Evolutionary conservation across 1,139 yeast genomes (phyloP), one percentile per base, ranked within the genome.

Genomic region (Yamadazyma dushanensis): DNA sequence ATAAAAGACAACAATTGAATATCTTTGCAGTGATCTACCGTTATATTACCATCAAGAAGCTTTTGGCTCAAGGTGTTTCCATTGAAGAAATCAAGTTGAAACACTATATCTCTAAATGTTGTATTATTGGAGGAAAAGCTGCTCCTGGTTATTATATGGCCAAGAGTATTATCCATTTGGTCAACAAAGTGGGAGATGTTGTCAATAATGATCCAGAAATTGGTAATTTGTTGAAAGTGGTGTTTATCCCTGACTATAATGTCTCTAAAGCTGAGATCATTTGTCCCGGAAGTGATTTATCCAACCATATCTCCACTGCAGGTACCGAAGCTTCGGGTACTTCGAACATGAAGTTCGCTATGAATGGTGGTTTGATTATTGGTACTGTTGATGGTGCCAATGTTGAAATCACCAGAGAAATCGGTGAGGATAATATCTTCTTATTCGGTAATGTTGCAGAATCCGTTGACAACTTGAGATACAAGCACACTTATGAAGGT

Each of bases 321-420:
- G 97, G 97, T 51, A 89, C 97, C 16, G 97, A 89, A 61, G 97
- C 96, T 17, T 84, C 95, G 1, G 97, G 97, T 59, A 89, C 97
- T 30, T 85, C 95, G 32, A 89, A 89, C 68, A 89, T 89, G 97
- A 90, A 89, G 67, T 89, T 89, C 58, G 96, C 89, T 20, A 69
- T 89, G 63, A 89, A 88, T 56, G 97, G 96, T 62, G 97, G 97
- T 35, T 74, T 90, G 48, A 86, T 89, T 49, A 83, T 89, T 51
- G 97, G 97, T 57, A 89, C 97, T 13, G 96, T 90, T 47, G 97
- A 90, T 57, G 97, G 97, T 57, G 97, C 97, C 45, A 90, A 89
- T 56, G 95, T 90, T 38, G 97, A 90, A 66, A 87, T 90, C 57
- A 85, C 96, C 16, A 78, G 96, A 53, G 97, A 90, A 64, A 79